Conservation (phyloP, 2,329 filamentous ascomycete genomes). For the Stagonosporopsis rhizophila region DNA sequence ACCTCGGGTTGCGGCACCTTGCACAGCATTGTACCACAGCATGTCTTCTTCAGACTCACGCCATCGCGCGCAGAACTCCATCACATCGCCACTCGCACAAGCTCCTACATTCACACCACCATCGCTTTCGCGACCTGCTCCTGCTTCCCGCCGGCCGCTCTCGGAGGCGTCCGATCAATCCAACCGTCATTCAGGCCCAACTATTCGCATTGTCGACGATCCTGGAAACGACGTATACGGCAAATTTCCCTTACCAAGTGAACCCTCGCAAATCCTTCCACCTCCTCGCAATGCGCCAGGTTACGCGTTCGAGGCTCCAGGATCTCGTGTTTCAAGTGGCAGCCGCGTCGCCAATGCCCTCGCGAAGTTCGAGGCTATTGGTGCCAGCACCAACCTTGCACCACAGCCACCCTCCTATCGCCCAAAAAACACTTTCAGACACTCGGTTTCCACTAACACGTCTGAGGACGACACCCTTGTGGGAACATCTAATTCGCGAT, state of each 20-base stretch:
- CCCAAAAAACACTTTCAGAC: slow-evolving; percentile 44
- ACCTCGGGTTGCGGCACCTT: slow-evolving; percentile 31
- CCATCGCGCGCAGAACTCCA: slow-evolving; percentile 32
- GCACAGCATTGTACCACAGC: slow-evolving; percentile 30
- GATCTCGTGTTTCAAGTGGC: slow-evolving; percentile 50
- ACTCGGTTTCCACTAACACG: slow-evolving; percentile 47
- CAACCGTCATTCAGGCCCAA: slow-evolving; percentile 48
- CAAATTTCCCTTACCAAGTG: slow-evolving; percentile 50
- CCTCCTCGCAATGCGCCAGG: slow-evolving; percentile 49
- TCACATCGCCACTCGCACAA: slow-evolving; percentile 36
- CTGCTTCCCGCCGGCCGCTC: slow-evolving; percentile 46
- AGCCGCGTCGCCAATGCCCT: slow-evolving; percentile 48
- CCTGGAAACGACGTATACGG: slow-evolving; percentile 45
- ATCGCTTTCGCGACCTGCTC: slow-evolving; percentile 33
- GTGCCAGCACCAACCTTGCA: slow-evolving; percentile 39
- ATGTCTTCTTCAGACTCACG: slow-evolving; percentile 41
- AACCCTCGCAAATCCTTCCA: slow-evolving; percentile 50
- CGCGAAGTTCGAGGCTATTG: slow-evolving; percentile 43
- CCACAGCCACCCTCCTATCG: slow-evolving; percentile 42
- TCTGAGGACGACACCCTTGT: slow-evolving; percentile 50
- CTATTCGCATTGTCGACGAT: slow-evolving; percentile 52
- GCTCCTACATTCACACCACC: slow-evolving; percentile 43
- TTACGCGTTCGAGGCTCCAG: slow-evolving; percentile 49
- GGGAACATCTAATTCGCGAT: slow-evolving; percentile 46
- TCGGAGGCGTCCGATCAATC: slow-evolving; percentile 50